Evolutionary conservation across 192 early-diverging fungal genomes (phyloP), one percentile per base, ranked within the genome.

Genomic region (Coemansia sp.): DNA sequence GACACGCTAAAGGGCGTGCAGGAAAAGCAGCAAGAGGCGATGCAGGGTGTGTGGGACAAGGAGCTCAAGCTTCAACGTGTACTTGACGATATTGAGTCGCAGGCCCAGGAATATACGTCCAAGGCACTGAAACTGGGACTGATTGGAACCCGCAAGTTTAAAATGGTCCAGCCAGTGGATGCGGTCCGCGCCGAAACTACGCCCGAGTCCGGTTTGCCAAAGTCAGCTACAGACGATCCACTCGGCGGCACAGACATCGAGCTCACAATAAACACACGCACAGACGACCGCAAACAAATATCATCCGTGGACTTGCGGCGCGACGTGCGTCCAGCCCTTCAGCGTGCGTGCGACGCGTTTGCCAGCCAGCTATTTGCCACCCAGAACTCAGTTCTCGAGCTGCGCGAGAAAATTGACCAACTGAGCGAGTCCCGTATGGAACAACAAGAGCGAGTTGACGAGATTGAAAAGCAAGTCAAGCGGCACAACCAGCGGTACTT

Each of bases 61-160:
- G 89, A 89, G 66, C 88, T 92, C 58, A 71, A 81, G 37, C 61
- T 86, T 36, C 87, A 90, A 74, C 88, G 87, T 44, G 77, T 76
- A 26, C 84, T 89, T 56, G 88, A 89, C 60, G 69, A 82, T 59
- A 84, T 90, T 15, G 79, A 82, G 52, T 67, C 37, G 14, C 44
- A 70, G 54, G 60, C 48, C 0, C 79, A 76, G 49, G 79, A 82
- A n/a, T 82, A 82, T 28, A 25, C 67, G 7, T 64, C 70, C n/a
- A 69, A 70, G 56, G 74, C 79, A 7, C 68, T 73, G 54, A 73
- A 71, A 53, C 71, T 82, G 7, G 79, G 79, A 46, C 58, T 82
- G 18, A 60, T 81, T 23, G 78, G 78, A 42, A 48, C 55, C 20
- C 68, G 69, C 49, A 61, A 61, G 56, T 37, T 57, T 17, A 56